Conservation (phyloP, 768 basidiomycete species). For the Trametes coccinea region DNA sequence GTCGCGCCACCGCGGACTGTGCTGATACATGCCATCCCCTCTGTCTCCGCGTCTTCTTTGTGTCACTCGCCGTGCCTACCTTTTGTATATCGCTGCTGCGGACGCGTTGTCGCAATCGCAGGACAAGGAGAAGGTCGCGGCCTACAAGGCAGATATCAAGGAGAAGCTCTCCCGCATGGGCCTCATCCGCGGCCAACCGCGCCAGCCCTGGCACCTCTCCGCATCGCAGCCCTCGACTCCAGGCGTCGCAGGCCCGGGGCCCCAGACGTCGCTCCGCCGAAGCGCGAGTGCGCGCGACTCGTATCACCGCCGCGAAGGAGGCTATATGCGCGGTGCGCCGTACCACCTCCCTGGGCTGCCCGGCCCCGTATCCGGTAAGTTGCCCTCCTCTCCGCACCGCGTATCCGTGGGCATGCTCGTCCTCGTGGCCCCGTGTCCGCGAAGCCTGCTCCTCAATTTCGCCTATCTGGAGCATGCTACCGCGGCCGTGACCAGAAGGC, state of each 20-base stretch:
- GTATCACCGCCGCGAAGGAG: slow-evolving; percentile 7
- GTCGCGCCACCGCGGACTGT: slow-evolving; percentile 19
- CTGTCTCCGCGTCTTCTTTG: slow-evolving; percentile 3
- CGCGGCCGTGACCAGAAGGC: slow-evolving; percentile 3
- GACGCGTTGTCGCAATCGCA: slow-evolving; percentile 32
- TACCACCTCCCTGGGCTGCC: slow-evolving; percentile 14
- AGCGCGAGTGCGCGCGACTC: slow-evolving; percentile 15
- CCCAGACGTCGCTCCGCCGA: slow-evolving; percentile 19
- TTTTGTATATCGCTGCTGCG: slow-evolving; percentile 14
- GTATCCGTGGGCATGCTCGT: slow-evolving; percentile 9
- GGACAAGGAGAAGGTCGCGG: slow-evolving; percentile 83
- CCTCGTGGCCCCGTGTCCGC: slow-evolving; percentile 13
- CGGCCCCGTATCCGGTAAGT: slow-evolving; percentile 18
- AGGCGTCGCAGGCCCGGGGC: slow-evolving; percentile 24
- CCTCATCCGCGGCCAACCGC: slow-evolving; percentile 81
- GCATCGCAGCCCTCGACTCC: slow-evolving; percentile 15
- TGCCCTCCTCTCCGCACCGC: slow-evolving; percentile 1
- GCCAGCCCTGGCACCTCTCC: slow-evolving; percentile 32
- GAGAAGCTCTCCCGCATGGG: slow-evolving; percentile 74
- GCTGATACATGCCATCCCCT: slow-evolving; percentile 10
- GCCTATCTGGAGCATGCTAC: slow-evolving; percentile 10
- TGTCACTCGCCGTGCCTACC: neutral
- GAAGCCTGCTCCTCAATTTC: slow-evolving; percentile 9
- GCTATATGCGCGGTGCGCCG: slow-evolving; percentile 8
- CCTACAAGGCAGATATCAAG: slow-evolving; percentile 84